Base-by-base conservation (phyloP, 768 basidiomycete genomes). In the Rhodotorula toruloides region DNA sequence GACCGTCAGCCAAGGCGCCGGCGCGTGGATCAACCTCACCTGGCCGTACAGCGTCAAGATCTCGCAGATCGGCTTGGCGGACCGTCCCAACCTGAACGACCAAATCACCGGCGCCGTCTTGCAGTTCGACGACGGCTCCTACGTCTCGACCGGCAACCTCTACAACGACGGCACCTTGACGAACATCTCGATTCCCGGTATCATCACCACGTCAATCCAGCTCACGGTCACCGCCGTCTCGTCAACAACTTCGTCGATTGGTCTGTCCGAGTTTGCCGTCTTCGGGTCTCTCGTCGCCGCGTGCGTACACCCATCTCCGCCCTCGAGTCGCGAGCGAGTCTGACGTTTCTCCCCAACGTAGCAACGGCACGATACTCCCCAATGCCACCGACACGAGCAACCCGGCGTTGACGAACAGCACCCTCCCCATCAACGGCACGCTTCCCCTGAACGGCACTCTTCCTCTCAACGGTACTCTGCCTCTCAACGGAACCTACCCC, bases 71-170 rank as follows among this genome's bases (percentile, higher is more conserved):
- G 52, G 52, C 42, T 53, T 70, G 36, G 66, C 61, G 52, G 69
- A 70, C 49, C 68, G 70, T 21, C 71, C 71, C 25, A 72, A 72
- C 56, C 42, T 53, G 5, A 27, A 19, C 47, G 71, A 72, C 47
- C 66, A 72, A 19, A 42, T 72, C 40, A 67, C 63, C 2, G 53
- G 49, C 52, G 63, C 57, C 8, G 29, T 36, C 9, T 47, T 72
- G 8, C 34, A 44, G 2, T 72, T 72, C 60, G 54, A 54, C 49
- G 39, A 67, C 32, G 71, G 66, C 21, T 46, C 43, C 3, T 21
- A 40, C 37, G 29, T 71, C n/a, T 13, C 16, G 14, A 54, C 60
- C 1, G 65, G 65, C 4, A 29, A 54, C 1, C 66, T 71, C 43
- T 17, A 32, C 42, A 71, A 71, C 40, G 65, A 60, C 42, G 70